Conservation (phyloP, 805 yeast genomes). For the Monosporozyma aerobia region DNA sequence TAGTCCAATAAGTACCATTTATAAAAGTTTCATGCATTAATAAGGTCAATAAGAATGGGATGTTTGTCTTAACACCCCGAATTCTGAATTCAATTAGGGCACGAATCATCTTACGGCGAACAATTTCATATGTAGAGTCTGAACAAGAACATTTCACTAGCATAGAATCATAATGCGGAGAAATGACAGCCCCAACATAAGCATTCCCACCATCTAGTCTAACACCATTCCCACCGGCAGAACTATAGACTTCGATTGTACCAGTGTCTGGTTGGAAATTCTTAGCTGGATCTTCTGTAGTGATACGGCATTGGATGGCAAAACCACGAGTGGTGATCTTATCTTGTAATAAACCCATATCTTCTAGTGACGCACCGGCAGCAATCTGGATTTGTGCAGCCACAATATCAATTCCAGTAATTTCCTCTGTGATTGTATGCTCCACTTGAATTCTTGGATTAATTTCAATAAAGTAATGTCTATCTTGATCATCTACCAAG, state of each 20-base stretch:
- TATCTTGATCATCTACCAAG: slow-evolving; percentile 82
- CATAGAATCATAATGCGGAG: slow-evolving; percentile 98
- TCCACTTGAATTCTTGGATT: slow-evolving; percentile 98
- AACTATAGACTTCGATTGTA: slow-evolving; percentile 92
- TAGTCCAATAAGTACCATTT: slow-evolving; percentile 89
- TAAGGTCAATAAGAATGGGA: slow-evolving; percentile 87
- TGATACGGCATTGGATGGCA: slow-evolving; percentile 98
- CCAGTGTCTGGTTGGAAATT: slow-evolving; percentile 98
- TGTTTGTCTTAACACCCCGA: slow-evolving; percentile 98
- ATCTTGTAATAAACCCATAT: slow-evolving; percentile 91
- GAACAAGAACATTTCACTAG: slow-evolving; percentile 94
- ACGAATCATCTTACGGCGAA: slow-evolving; percentile 95
- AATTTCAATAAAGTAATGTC: slow-evolving; percentile 96
- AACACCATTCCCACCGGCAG: slow-evolving; percentile 99
- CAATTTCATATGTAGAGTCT: slow-evolving; percentile 92
- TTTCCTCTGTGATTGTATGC: slow-evolving; percentile 97
- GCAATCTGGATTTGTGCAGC: slow-evolving; percentile 99
- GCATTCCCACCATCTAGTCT: slow-evolving; percentile 98
- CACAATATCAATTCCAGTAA: slow-evolving; percentile 94
- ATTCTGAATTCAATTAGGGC: slow-evolving; percentile 95
- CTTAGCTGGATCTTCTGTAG: slow-evolving; percentile 95
- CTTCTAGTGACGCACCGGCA: slow-evolving; percentile 91
- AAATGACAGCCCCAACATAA: slow-evolving; percentile 90
- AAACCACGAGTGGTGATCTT: slow-evolving; percentile 93
- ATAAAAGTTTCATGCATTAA: slow-evolving; percentile 85